Evolutionary conservation across 805 yeast genomes (phyloP).

Genomic region (Diddensiella transvaalensis): DNA sequence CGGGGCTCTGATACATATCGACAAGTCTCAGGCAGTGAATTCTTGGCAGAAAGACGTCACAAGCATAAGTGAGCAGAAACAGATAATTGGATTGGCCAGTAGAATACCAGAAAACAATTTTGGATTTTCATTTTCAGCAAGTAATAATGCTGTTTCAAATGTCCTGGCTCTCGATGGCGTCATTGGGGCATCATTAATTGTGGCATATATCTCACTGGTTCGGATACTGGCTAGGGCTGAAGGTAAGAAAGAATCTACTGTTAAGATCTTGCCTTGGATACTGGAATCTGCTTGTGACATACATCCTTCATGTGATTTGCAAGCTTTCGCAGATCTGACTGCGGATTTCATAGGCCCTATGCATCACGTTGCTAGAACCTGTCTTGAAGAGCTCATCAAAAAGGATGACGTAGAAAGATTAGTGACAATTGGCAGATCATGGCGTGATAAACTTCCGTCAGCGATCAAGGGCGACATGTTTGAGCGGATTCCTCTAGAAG

Average conservation of each 20-base stretch:
- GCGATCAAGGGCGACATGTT: slow-evolving; percentile 8
- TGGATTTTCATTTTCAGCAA: neutral
- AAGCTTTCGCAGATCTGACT: slow-evolving; percentile 6
- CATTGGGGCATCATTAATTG: neutral
- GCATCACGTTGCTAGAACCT: slow-evolving; percentile 4
- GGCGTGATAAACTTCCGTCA: slow-evolving; percentile 13
- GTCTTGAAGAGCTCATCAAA: slow-evolving; percentile 9
- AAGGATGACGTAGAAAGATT: neutral
- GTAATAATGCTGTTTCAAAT: neutral
- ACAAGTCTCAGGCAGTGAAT: neutral
- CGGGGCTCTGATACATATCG: neutral
- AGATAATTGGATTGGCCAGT: neutral
- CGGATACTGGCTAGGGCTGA: slow-evolving; percentile 1
- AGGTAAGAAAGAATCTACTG: neutral
- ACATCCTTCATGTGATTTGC: neutral
- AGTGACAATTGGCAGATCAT: slow-evolving; percentile 1
- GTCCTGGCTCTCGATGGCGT: neutral
- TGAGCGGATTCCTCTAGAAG: slow-evolving; percentile 1
- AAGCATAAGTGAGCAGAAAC: neutral
- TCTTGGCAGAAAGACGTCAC: neutral
- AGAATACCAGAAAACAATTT: neutral
- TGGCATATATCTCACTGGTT: slow-evolving; percentile 1
- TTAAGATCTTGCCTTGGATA: slow-evolving; percentile 3
- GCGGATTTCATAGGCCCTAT: neutral
- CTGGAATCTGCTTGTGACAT: neutral